phyloP scores from a whole-genome alignment of 352 stramenopile species.

The Phytophthora sp. region DNA sequence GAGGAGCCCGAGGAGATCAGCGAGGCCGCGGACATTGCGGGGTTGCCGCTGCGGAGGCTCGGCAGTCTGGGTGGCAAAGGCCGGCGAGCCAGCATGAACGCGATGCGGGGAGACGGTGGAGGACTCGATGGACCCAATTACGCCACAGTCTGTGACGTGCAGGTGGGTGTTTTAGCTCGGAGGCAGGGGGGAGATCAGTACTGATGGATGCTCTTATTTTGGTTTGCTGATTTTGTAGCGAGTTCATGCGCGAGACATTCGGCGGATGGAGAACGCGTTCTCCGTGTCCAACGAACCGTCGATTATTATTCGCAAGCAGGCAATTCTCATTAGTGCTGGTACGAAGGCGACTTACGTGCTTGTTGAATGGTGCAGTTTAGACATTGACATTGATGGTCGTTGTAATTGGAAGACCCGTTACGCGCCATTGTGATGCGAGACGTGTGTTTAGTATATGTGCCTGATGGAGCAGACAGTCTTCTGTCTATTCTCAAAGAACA shows the following conservation, averaged over 20 bases:
- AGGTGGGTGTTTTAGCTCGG: conserved; percentile 24
- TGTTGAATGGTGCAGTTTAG: background rate
- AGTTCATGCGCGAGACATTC: conserved; percentile 79
- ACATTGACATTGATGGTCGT: conserved; percentile 1
- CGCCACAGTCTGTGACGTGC: conserved; percentile 49
- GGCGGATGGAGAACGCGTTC: conserved; percentile 77
- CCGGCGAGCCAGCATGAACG: conserved; percentile 27
- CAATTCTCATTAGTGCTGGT: conserved; percentile 80
- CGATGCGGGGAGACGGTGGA: conserved; percentile 29
- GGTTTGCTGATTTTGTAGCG: conserved; percentile 35
- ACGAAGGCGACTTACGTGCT: too few relatives aligned
- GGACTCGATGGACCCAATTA: conserved; percentile 31
- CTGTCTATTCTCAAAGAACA: conserved; percentile 70
- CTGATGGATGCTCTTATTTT: background rate
- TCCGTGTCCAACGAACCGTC: conserved; percentile 77
- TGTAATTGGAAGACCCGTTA: conserved; percentile 52
- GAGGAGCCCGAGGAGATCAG: conserved; percentile 22
- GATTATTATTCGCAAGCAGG: conserved; percentile 79
- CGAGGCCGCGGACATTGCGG: conserved; percentile 17
- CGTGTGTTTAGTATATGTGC: conserved; percentile 64
- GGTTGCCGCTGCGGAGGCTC: conserved; percentile 23
- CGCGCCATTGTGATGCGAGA: conserved; percentile 80
- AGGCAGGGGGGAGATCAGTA: background rate
- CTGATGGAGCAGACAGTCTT: conserved; percentile 60
- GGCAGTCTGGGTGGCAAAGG: conserved; percentile 30